Base-by-base conservation (phyloP, 2,329 filamentous ascomycete genomes). In the Hyphodiscus sp. region DNA sequence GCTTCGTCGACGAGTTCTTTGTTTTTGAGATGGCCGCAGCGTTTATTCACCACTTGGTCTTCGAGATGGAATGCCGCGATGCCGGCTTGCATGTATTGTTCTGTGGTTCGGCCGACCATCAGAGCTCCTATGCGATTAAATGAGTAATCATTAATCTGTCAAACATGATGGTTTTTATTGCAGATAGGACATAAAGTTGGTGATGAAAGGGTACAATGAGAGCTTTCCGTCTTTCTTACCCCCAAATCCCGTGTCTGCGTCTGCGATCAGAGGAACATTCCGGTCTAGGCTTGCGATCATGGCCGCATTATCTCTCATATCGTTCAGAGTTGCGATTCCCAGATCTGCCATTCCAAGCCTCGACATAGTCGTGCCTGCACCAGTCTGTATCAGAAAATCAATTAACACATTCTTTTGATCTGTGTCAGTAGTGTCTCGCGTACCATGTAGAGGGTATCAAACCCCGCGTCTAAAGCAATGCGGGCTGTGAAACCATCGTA, bases 401-500 rank as follows among this genome's bases (percentile, higher is more conserved):
- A n/a, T n/a, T n/a, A n/a, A n/a, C n/a, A n/a, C n/a, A n/a, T n/a
- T n/a, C n/a, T n/a, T n/a, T n/a, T n/a, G n/a, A n/a, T n/a, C n/a
- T n/a, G n/a, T n/a, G n/a, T n/a, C n/a, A n/a, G n/a, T n/a, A n/a
- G n/a, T n/a, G n/a, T n/a, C n/a, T n/a, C 16, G 43, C 71, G 49
- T 70, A 85, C 82, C 84, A 87, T 87, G 71, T 87, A 87, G 26
- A 87, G 65, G 52, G 74, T 77, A 45, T 85, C 76, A 55, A 85
- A 86, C 3, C 83, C 83, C 20, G 80, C 73, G 38, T 74, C 70
- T 20, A 85, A 72, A 1, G 83, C 83, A 53, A 87, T 77, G 1
- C 84, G 74, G 0, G 84, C 83, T 2, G 81, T 82, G 51, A 86
- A 76, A 8, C 85, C 85, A 71, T 88, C 85, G 63, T 86, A 86